These are phyloP conservation scores for Luffa acutangula DNA, from an alignment of 306 rosid genomes.

Conservation along the genomic window DNA sequence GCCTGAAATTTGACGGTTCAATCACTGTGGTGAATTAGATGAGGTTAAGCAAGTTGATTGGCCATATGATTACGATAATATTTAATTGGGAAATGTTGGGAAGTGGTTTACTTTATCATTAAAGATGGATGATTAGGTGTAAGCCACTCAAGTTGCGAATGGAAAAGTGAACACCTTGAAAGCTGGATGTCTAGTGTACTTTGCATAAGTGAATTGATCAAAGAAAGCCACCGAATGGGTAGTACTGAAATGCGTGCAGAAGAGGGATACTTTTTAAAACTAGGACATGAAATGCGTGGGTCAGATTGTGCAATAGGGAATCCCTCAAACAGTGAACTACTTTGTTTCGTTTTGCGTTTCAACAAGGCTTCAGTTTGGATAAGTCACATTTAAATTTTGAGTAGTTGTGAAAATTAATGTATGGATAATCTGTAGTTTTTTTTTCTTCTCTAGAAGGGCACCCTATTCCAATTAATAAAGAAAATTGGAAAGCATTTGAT, in stretches of 20 bases:
- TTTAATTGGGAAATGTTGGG: slow-evolving; percentile 4
- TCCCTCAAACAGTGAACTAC: background rate
- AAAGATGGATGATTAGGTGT: slow-evolving; percentile 9
- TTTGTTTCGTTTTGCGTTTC: background rate
- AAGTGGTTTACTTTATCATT: background rate
- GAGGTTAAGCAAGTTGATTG: background rate
- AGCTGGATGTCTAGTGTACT: background rate
- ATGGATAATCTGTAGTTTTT: background rate
- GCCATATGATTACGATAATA: background rate
- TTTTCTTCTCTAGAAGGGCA: background rate
- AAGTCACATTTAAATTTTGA: background rate
- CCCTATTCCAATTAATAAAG: background rate
- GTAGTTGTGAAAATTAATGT: background rate
- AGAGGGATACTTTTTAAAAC: background rate
- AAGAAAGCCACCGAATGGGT: background rate
- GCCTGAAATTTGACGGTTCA: background rate
- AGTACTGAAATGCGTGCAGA: background rate
- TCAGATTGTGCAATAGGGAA: background rate
- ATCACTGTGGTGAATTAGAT: background rate
- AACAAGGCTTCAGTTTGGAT: background rate
- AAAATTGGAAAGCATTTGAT: background rate
- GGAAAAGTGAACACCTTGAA: background rate
- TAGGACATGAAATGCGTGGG: background rate
- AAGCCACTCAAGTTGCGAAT: background rate
- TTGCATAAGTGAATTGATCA: background rate